phyloP scores from a whole-genome alignment of 2,329 filamentous ascomycete genomes.

The Calonectria leucothoes region DNA sequence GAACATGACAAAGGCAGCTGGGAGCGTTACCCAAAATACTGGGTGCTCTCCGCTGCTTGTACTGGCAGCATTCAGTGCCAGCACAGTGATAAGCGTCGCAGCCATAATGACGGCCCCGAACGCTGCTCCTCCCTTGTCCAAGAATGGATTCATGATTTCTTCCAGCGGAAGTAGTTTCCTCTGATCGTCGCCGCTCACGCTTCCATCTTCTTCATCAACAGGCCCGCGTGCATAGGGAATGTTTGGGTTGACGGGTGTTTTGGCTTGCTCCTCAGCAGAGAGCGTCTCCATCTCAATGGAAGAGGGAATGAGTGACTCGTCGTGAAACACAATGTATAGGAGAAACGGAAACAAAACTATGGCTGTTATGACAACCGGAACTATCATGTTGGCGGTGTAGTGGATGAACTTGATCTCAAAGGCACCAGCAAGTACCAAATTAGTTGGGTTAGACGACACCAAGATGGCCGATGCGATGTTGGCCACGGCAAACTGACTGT shows the following conservation, averaged over 20 bases:
- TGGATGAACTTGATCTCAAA: constrained; percentile 78
- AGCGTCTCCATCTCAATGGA: constrained; percentile 77
- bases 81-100: constrained; percentile 72
- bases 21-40: constrained; percentile 77
- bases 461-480: constrained; percentile 82
- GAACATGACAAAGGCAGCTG: constrained; percentile 76
- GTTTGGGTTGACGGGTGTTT: constrained; percentile 76
- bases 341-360: constrained; percentile 77
- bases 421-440: constrained; percentile 78
- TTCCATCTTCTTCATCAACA: constrained; percentile 62
- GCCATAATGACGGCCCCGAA: constrained; percentile 77
- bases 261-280: constrained; percentile 64
- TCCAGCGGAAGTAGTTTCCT: constrained; percentile 71
- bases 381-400: constrained; percentile 83
- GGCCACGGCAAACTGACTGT: constrained; percentile 76
- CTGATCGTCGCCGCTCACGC: constrained; percentile 56
- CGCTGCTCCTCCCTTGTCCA: constrained; percentile 73
- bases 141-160: constrained; percentile 80
- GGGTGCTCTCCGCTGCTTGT: constrained; percentile 61
- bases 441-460: constrained; percentile 83
- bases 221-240: constrained; percentile 73
- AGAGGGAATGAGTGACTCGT: constrained; percentile 71
- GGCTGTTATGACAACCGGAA: constrained; percentile 76
- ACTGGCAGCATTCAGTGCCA: constrained; percentile 73
- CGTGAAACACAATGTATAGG: constrained; percentile 75